Evolutionary conservation across 805 yeast species (phyloP).

Genomic region (Metschnikowia picachoensis): DNA sequence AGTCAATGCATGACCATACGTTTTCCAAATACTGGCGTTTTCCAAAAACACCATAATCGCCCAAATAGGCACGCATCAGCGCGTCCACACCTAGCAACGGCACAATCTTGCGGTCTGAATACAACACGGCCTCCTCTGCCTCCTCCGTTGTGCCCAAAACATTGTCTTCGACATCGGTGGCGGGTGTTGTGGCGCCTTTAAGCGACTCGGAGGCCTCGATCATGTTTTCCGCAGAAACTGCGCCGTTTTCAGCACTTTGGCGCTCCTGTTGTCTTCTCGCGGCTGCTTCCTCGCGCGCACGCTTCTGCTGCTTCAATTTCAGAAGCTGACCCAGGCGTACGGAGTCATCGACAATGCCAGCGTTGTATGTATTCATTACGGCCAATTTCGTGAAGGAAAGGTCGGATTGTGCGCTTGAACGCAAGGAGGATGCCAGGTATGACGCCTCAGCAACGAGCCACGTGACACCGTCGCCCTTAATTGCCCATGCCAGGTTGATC

Average conservation of each 20-base stretch:
- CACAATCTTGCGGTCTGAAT: slow-evolving; percentile 37
- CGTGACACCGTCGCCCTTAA: slow-evolving; percentile 86
- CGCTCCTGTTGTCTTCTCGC: slow-evolving; percentile 24
- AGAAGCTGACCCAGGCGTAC: slow-evolving; percentile 49
- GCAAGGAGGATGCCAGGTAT: slow-evolving; percentile 26
- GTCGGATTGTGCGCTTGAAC: slow-evolving; percentile 19
- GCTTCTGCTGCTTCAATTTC: slow-evolving; percentile 37
- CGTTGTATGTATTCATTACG: slow-evolving; percentile 79
- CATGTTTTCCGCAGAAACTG: background rate
- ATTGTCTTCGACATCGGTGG: slow-evolving; percentile 16
- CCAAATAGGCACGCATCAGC: slow-evolving; percentile 63
- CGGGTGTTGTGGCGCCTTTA: slow-evolving; percentile 1
- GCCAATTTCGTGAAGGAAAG: slow-evolving; percentile 46
- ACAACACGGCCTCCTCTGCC: slow-evolving; percentile 35
- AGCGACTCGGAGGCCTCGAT: slow-evolving; percentile 3
- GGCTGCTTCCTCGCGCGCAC: slow-evolving; percentile 27
- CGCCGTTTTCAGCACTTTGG: slow-evolving; percentile 10
- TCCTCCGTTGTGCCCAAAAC: slow-evolving; percentile 40
- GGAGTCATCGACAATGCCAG: slow-evolving; percentile 76
- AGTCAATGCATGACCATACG: slow-evolving; percentile 43
- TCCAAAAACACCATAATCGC: slow-evolving; percentile 71
- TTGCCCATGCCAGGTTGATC: slow-evolving; percentile 61
- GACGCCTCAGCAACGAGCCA: slow-evolving; percentile 74
- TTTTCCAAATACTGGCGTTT: slow-evolving; percentile 42
- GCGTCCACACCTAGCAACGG: slow-evolving; percentile 73